phyloP scores from a whole-genome alignment of 192 early-diverging fungal species.

The Entomortierella parvispora region DNA sequence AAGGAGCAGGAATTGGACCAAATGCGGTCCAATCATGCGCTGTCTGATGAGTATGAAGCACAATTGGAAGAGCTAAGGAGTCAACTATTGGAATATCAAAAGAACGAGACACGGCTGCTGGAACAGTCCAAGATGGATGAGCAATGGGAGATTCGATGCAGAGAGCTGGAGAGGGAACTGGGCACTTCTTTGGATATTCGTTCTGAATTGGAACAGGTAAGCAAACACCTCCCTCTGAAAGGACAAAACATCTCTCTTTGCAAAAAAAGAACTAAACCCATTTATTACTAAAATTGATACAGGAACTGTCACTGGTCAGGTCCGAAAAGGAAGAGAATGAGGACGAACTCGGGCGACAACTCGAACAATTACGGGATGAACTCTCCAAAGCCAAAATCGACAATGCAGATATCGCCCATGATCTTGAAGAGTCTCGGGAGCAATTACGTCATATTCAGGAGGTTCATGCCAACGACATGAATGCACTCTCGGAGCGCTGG shows the following conservation, averaged over 20 bases:
- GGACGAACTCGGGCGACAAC: conserved; percentile 24
- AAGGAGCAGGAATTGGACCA: conserved; percentile 21
- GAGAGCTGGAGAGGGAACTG: conserved; percentile 35
- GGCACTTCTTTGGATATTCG: conserved; percentile 14
- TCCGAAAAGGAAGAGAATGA: conserved; percentile 23
- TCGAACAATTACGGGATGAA: conserved; percentile 40
- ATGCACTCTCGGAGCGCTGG: conserved; percentile 38
- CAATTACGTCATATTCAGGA: conserved; percentile 33
- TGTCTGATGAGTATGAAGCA: conserved; percentile 20
- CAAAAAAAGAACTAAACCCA: neutral
- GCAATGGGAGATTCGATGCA: conserved; percentile 30
- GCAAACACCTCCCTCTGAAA: neutral
- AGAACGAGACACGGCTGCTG: conserved; percentile 26
- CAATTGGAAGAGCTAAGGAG: conserved; percentile 23
- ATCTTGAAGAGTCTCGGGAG: conserved; percentile 27
- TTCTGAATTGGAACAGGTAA: conserved; percentile 37
- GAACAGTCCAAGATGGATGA: conserved; percentile 35
- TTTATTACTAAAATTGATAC: neutral
- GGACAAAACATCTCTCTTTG: neutral
- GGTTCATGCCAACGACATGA: conserved; percentile 34
- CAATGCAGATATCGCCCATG: conserved; percentile 19
- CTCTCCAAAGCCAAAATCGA: conserved; percentile 32
- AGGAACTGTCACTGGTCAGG: conserved; percentile 18
- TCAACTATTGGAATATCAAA: conserved; percentile 14
- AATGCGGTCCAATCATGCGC: conserved; percentile 9